Evolutionary conservation across 306 rosid genomes (phyloP), one percentile per base, ranked within the genome.

Genomic region (Citrullus amarus): DNA sequence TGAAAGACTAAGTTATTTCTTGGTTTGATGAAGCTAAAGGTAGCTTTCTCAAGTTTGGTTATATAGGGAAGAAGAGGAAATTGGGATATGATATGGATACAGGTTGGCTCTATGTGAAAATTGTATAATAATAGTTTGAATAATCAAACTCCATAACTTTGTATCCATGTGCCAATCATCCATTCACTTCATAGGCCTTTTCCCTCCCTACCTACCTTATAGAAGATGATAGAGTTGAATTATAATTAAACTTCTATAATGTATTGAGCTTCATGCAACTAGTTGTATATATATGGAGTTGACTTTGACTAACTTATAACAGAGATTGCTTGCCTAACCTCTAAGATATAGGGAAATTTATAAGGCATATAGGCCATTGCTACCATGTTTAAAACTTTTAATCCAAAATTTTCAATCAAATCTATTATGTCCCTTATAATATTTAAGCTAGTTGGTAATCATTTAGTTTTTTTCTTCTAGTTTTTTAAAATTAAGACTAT

Each of bases 71-170:
- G 59, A 16, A 50, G 60, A 44, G 54, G 34, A 67, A 67, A 38
- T 67, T 67, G 53, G 74, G 74, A 65, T 32, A 32, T 65, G 20
- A 17, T 1, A 67, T 68, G 51, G 76, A 70, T 38, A 70, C 77
- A 72, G 77, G 77, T 72, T 72, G 77, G 77, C 43, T 72, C 43
- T 72, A 41, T 3, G 43, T 72, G 38, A 44, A 70, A 46, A n/a
- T 6, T 20, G 41, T 6, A 6, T 13, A 43, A 68, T 6, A 6
- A 4, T 22, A 28, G 57, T 50, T 72, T 72, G 43, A 72, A 72
- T 72, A 28, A 72, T 72, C 57, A 72, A 72, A 72, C 14, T 72
- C 43, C 57, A 46, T 44, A 50, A 5, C 25, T 25, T 25, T 25
- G 4, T 5, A 50, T 48, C 59, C 77, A 72, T 72, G 77, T 72